Evolutionary conservation across 2,329 filamentous ascomycete genomes (phyloP), one percentile per base, ranked within the genome.

Genomic region (Pseudogymnoascus sp.): DNA sequence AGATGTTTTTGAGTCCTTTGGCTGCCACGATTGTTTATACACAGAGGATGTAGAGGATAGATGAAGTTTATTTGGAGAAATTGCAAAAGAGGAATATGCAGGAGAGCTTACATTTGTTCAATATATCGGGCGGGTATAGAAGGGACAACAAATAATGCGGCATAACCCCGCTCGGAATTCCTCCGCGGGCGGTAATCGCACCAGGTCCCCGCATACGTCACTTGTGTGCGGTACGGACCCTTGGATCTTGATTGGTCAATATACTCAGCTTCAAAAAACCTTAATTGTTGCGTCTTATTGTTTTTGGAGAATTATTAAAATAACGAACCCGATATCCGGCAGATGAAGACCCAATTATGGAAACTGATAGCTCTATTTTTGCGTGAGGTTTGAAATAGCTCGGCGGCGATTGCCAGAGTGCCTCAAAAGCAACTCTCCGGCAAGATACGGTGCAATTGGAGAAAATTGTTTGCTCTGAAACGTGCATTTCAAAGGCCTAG

Each of bases 101-200:
- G 28, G 28, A 35, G n/a, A 21, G 50, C 50, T 56, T 56, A 33
- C 50, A 56, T 56, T 56, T 56, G 28, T 56, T 56, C 50, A 56
- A 56, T 56, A 56, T 14, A 56, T 56, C 50, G 16, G n/a, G n/a
- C 50, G 50, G 50, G 28, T 56, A 56, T 33, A 35, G n/a, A 56
- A 56, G 50, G 50, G 50, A 56, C 50, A 56, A 21, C 44, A 50
- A 5, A 50, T n/a, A 50, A 25, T 31, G 50, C 50, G 50, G 50
- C 50, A 56, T 56, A 33, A 56, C 50, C 50, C 50, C 50, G 50
- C 50, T 33, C 50, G 50, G 50, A 56, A 56, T 56, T 56, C 16
- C 50, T 56, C 50, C 50, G 21, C 21, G 21, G 21, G 50, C 50
- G 28, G 5, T 56, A 33, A 12, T 56, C 5, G 11, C 28, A 14